These are phyloP conservation scores for Diophrys sp. DNA, from an alignment of 73 alveolate genomes.

Conservation along the genomic window DNA sequence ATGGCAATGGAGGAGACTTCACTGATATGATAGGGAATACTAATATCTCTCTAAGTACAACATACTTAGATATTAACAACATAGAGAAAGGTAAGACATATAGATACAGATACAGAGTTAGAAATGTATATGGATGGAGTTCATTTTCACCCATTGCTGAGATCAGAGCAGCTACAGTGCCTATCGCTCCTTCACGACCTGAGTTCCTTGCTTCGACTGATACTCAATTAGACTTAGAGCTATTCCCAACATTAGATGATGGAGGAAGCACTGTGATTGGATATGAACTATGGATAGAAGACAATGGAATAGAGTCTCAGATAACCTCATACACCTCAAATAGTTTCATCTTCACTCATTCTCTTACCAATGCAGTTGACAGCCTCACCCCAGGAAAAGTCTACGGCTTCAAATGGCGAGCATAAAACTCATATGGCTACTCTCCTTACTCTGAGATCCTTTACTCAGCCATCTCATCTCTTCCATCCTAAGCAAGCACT, in stretches of 20 bases:
- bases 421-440: conserved; percentile 2
- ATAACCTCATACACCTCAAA: neutral
- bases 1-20: conserved; percentile 41
- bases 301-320: conserved; percentile 5
- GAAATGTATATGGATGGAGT: conserved; percentile 45
- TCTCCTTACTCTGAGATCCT: conserved; percentile 2
- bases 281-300: conserved; percentile 32
- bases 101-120: conserved; percentile 23
- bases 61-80: conserved; percentile 4
- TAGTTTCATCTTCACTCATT: conserved; percentile 1
- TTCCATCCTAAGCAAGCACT: conserved; percentile 29
- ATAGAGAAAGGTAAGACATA: conserved; percentile 30
- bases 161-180: conserved; percentile 30
- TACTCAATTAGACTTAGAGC: conserved; percentile 5
- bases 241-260: conserved; percentile 28
- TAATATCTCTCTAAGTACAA: conserved; percentile 25
- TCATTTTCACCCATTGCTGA: conserved; percentile 21
- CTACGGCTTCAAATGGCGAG: conserved; percentile 6
- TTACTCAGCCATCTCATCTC: conserved; percentile 27
- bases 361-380: conserved; percentile 23
- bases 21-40: conserved; percentile 28
- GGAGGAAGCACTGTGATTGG: conserved; percentile 44
- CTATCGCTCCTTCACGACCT: conserved; percentile 27
- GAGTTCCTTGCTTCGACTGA: conserved; percentile 24
- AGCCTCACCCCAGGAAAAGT: neutral